Base-by-base conservation (phyloP, 805 yeast species). In the Saccharomyces jurei region DNA sequence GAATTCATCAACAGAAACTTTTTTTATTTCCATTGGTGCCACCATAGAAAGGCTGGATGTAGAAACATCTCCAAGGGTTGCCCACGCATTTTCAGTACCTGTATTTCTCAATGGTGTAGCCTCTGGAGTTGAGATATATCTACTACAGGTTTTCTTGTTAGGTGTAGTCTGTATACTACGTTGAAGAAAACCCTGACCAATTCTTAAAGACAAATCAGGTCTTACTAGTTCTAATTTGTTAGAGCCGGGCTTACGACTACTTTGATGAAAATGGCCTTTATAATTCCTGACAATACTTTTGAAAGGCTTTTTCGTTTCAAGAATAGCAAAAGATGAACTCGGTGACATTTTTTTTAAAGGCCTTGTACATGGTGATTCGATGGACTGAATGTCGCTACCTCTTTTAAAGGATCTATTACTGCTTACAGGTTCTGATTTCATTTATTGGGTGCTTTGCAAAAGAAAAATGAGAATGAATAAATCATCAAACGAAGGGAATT, bases 341-440 rank as follows among this genome's bases (percentile, higher is more conserved):
- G 55, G 57, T 22, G 55, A 51, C 6, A 49, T 48, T 48, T 55
- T 58, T 46, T 60, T 60, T 9, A 41, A 48, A 10, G 60, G 57
- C 41, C 60, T 56, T 6, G 25, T 3, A n/a, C 46, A 41, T 21
- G 47, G 17, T 2, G 46, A 41, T 21, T 62, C 65, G 13, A 54
- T 49, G 17, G 28, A 31, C 21, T 50, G 57, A 10, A 56, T 30
- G 21, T 62, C 63, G 52, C 62, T 56, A 41, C 51, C 46, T 52
- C 65, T 56, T 52, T 62, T 62, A 47, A 52, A 53, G 14, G 62
- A 56, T 36, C 58, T 57, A 48, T 54, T 31, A 11, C 48, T 50
- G 30, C 41, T 6, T 49, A 49, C 25, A 8, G 52, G 50, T 32
- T 51, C 49, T 48, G 54, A 53, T 52, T 51, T 52, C 61, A 58